phyloP scores from a whole-genome alignment of 768 basidiomycete genomes.

The Roridomyces roridus region DNA sequence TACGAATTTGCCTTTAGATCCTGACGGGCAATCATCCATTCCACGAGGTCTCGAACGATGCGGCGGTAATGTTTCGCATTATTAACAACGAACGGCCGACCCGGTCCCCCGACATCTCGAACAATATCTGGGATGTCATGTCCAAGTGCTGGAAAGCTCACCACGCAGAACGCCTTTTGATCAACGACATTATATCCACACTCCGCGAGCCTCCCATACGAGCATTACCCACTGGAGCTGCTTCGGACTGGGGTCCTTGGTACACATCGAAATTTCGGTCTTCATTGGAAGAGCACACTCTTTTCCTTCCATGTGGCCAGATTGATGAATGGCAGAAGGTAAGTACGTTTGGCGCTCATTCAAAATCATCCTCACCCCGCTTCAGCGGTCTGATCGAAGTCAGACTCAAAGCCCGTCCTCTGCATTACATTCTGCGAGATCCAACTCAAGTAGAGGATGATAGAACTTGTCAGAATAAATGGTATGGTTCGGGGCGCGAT shows the following conservation, averaged over 20 bases:
- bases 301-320: conserved; percentile 4
- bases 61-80: background rate
- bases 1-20: conserved; percentile 19
- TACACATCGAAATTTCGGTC: conserved; percentile 13
- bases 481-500: too few relatives aligned
- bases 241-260: conserved; percentile 6
- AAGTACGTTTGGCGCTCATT: too few relatives aligned
- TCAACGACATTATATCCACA: background rate
- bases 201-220: conserved; percentile 7
- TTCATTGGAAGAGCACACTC: conserved; percentile 11
- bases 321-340: conserved; percentile 1
- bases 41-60: conserved; percentile 18
- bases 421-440: too few relatives aligned
- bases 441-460: too few relatives aligned
- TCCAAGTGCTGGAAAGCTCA: conserved; percentile 6
- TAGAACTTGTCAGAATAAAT: too few relatives aligned
- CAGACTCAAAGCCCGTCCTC: too few relatives aligned
- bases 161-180: background rate
- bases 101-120: conserved; percentile 1
- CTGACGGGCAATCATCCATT: conserved; percentile 31
- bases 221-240: background rate
- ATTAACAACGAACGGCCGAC: too few relatives aligned
- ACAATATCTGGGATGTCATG: conserved; percentile 11
- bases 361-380: too few relatives aligned
- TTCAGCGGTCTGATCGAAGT: too few relatives aligned